Evolutionary conservation across 192 early-diverging fungal species (phyloP), one percentile per base, ranked within the genome.

Genomic region (Coemansia sp.): DNA sequence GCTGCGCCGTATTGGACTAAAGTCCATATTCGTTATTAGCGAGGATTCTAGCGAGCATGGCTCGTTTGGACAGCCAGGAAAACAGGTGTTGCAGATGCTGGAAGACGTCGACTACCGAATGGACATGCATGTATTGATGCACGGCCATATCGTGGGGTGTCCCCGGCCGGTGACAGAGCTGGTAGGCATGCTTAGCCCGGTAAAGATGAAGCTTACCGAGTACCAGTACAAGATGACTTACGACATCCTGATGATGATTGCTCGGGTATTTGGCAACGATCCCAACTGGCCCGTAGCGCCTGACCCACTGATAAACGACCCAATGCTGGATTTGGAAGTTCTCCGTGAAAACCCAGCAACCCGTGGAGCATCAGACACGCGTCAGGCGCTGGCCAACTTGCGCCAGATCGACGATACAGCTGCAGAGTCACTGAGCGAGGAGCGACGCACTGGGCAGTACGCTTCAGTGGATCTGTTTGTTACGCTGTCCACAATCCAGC

Each of bases 191-290:
- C 75, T 93, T 37, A 86, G 87, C 3, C 88, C 89, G 40, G 82
- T 95, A 31, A 83, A 79, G 50, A 83, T 95, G 83, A 83, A 76
- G 56, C 53, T 94, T 30, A 92, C 88, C 3, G 83, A 85, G 57
- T 81, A 85, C 28, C 94, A 96, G 75, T 96, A 95, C 71, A 82
- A 74, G 41, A 90, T 90, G 47, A 75, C 91, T 6, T 81, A 92
- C 6, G 86, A 89, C 7, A 47, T 76, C 23, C 16, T 78, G 23
- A 44, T 54, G 11, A 60, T 71, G 20, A 71, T 78, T 17, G 60
- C 55, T 3, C 54, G 69, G 1, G 69, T 71, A 18, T 78, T 78
- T 46, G 75, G 69, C 34, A 41, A 31, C 23, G 69, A 60, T 38
- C 65, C 69, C 32, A 61, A 57, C 11, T 59, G 53, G 26, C 57